A percentile compares a stretch with the other conserved stretches of the same genome.
These are phyloP conservation scores for Yamadazyma sp. DNA, from an alignment of 1,139 yeast genomes.

Conservation along the genomic window DNA sequence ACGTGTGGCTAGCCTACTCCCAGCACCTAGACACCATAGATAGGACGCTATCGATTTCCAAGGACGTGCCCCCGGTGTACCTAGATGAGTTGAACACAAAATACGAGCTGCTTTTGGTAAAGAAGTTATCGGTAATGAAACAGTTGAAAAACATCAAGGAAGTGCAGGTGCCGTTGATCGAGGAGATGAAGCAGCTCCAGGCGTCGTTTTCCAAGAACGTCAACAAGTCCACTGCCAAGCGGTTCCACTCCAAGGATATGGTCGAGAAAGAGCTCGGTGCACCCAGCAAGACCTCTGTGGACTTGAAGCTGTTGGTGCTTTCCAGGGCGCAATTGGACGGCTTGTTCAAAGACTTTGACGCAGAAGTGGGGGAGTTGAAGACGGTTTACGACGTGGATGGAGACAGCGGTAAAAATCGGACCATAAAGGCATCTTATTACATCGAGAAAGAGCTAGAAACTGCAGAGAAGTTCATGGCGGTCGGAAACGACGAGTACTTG, in stretches of 20 bases:
- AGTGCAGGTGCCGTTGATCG: constrained; percentile 38
- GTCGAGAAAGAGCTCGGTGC: constrained; percentile 8
- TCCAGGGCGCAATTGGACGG: constrained; percentile 19
- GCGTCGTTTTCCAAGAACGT: constrained; percentile 24
- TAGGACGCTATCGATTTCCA: constrained; percentile 21
- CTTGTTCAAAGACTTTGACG: constrained; percentile 22
- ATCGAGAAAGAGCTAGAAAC: constrained; percentile 27
- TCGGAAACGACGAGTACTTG: constrained; percentile 24
- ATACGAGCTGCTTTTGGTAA: constrained; percentile 20
- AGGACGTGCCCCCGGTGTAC: constrained; percentile 19
- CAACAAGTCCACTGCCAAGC: constrained; percentile 16
- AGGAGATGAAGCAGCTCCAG: constrained; percentile 30
- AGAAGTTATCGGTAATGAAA: constrained; percentile 19
- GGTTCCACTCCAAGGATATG: constrained; percentile 6
- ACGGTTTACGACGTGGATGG: constrained; percentile 9
- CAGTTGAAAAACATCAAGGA: constrained; percentile 29
- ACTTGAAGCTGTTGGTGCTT: constrained; percentile 22
- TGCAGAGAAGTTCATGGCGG: constrained; percentile 22
- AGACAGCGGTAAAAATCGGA: constrained; percentile 4
- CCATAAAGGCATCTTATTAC: constrained; percentile 16
- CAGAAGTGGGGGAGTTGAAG: constrained; percentile 8
- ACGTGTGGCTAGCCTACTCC: constrained; percentile 24
- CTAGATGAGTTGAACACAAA: constrained; percentile 22
- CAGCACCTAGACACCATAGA: constrained; percentile 25
- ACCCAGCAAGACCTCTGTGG: constrained; percentile 16